Conservation (phyloP, 768 basidiomycete genomes). For the Tephrocybe sp. region DNA sequence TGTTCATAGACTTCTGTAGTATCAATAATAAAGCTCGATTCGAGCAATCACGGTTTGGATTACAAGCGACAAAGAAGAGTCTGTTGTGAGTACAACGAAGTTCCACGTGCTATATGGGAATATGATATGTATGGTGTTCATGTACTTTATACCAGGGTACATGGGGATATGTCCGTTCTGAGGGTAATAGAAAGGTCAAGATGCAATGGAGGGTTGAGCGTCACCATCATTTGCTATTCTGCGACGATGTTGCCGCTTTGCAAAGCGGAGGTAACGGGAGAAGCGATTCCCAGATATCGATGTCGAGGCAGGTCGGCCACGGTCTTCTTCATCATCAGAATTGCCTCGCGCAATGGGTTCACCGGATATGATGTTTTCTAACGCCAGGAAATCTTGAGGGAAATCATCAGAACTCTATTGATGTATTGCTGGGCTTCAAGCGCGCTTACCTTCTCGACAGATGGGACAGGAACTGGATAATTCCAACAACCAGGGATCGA, state of each 20-base stretch:
- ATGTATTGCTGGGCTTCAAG: too few species aligned
- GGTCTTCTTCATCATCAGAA: constrained; percentile 21
- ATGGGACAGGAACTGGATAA: constrained; percentile 90
- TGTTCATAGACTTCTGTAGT: too few species aligned
- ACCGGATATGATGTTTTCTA: constrained; percentile 55
- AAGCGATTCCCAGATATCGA: constrained; percentile 39
- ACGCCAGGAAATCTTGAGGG: constrained; percentile 53
- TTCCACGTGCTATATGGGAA: too few species aligned
- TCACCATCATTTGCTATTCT: constrained; percentile 28
- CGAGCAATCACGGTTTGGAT: too few species aligned
- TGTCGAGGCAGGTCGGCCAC: constrained; percentile 14
- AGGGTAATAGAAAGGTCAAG: background rate
- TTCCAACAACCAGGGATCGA: constrained; percentile 92
- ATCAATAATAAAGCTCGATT: too few species aligned
- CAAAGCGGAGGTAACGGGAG: constrained; percentile 58
- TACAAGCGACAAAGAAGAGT: too few species aligned
- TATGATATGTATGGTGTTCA: too few species aligned
- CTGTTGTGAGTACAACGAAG: too few species aligned
- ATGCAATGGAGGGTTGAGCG: constrained; percentile 30
- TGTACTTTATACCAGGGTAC: too few species aligned
- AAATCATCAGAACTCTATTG: too few species aligned
- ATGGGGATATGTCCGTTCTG: constrained; percentile 2
- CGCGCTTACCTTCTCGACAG: constrained; percentile 79
- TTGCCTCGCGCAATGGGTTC: constrained; percentile 19
- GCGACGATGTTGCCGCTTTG: constrained; percentile 33